A percentile compares a stretch with the other conserved stretches of the same genome.
phyloP scores from a whole-genome alignment of 2,329 filamentous ascomycete genomes.

The Xylariales sp. region DNA sequence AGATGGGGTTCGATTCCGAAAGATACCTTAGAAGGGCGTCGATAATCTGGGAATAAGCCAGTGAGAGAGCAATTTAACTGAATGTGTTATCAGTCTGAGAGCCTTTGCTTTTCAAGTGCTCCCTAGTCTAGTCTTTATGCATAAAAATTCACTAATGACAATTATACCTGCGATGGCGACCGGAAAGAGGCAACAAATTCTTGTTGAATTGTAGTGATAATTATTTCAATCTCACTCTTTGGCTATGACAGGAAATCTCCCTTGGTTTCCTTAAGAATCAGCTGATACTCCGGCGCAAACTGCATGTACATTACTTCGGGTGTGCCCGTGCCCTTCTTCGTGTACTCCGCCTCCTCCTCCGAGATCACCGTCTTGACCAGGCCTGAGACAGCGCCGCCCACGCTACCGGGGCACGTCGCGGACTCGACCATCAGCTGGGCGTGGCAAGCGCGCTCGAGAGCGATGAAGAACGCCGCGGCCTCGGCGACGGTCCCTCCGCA shows the following conservation, averaged over 20 bases:
- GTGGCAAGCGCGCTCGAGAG: conserved; percentile 27
- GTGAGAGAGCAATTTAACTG: no score
- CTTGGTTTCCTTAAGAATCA: conserved; percentile 22
- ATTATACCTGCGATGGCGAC: no score
- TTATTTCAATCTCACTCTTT: no score
- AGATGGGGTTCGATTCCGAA: conserved; percentile 8
- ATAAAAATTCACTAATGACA: no score
- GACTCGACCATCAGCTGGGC: conserved; percentile 27
- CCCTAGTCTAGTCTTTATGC: no score
- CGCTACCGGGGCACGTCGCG: not conserved
- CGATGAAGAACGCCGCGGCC: conserved; percentile 54
- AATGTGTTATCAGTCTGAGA: no score
- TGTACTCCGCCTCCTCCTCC: conserved; percentile 12
- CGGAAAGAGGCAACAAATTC: not conserved
- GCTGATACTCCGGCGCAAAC: conserved; percentile 27
- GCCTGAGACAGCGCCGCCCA: conserved; percentile 10
- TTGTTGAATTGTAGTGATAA: no score
- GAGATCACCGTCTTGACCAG: conserved; percentile 9
- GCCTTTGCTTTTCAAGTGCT: no score
- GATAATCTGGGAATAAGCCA: no score
- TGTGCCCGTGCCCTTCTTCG: conserved; percentile 17
- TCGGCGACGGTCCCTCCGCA: conserved; percentile 59
- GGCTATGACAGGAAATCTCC: conserved; percentile 25
- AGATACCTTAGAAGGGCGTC: conserved; percentile 3
- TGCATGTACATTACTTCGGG: conserved; percentile 29